A percentile compares a stretch with the other conserved stretches of the same genome.
phyloP scores from a whole-genome alignment of 148 eudicot genomes.

The Rhododendron ferrugineum region DNA sequence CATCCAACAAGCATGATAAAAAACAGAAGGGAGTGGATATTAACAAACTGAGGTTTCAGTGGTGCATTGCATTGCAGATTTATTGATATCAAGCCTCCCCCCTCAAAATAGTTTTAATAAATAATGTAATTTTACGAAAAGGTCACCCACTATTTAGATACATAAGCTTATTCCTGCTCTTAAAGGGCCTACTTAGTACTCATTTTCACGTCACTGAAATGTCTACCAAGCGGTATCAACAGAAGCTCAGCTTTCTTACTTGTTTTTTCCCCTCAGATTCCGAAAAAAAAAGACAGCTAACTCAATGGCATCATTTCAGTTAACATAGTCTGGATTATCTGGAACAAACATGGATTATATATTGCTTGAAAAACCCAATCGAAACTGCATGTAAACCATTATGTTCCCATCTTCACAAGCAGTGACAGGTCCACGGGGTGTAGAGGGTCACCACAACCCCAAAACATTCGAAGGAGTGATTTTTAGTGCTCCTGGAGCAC shows the following conservation, averaged over 20 bases:
- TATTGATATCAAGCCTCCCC: not conserved
- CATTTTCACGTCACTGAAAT: not conserved
- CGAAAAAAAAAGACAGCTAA: not conserved
- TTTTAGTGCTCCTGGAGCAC: not conserved
- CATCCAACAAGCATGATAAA: not conserved
- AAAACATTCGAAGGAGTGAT: not conserved
- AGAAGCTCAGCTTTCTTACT: not conserved
- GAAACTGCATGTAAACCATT: not conserved
- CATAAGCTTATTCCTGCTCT: not conserved
- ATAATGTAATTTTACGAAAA: not conserved
- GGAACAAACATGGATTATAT: not conserved
- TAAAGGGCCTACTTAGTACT: not conserved
- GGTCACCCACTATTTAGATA: not conserved
- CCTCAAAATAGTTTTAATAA: not conserved
- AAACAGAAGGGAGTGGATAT: not conserved
- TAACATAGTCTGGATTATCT: not conserved
- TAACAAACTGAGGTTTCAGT: not conserved
- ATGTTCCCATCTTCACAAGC: not conserved
- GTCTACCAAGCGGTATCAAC: not conserved
- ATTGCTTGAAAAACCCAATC: not conserved
- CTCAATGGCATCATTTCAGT: not conserved
- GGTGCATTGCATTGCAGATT: not conserved
- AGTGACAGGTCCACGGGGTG: not conserved
- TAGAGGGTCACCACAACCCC: not conserved
- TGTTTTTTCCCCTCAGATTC: not conserved